Evolutionary conservation across 1,284 basidiomycete genomes (phyloP), one percentile per base, ranked within the genome.

Genomic region (Uromyces viciae-fabae): DNA sequence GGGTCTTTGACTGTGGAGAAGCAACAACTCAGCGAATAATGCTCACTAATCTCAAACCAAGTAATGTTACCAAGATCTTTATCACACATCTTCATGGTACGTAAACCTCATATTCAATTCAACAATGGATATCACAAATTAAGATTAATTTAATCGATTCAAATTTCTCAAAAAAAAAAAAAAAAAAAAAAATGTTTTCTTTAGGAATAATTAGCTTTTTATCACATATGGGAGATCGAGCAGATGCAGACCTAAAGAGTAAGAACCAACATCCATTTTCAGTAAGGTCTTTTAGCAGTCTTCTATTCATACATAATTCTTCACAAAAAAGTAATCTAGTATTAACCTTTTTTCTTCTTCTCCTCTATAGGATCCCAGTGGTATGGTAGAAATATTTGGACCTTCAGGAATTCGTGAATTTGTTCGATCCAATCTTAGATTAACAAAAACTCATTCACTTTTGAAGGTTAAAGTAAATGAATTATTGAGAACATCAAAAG

Each of bases 381-480:
- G 52, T 14, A 88, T 87, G 62, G 87, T 95, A 58, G 90, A 95
- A 81, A 89, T 96, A 43, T 95, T 92, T 84, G 94, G 94, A 0
- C 94, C 94, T 0, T 89, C 90, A 2, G 94, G 94, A 15, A 87
- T 95, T n/a, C 91, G 94, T 54, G 87, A 88, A 33, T 91, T 95
- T 85, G 87, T 96, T 28, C 91, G 94, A 46, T 89, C 89, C 49
- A 90, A 90, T 58, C 88, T 95, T 81, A 88, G 89, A 52, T 88
- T 93, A 85, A 94, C 94, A 0, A 87, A 90, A 58, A 90, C 90
- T 3, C 88, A 87, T 49, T 90, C 91, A 1, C 87, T 89, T 0
- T 90, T 92, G 38, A 90, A 88, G 17, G 95, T 91, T 84, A 90
- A 89, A 25, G 92, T 94, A 0, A 93, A 96, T 85, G 94, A 96